phyloP scores from a whole-genome alignment of 306 rosid genomes.

The Lathyrus oleraceus region DNA sequence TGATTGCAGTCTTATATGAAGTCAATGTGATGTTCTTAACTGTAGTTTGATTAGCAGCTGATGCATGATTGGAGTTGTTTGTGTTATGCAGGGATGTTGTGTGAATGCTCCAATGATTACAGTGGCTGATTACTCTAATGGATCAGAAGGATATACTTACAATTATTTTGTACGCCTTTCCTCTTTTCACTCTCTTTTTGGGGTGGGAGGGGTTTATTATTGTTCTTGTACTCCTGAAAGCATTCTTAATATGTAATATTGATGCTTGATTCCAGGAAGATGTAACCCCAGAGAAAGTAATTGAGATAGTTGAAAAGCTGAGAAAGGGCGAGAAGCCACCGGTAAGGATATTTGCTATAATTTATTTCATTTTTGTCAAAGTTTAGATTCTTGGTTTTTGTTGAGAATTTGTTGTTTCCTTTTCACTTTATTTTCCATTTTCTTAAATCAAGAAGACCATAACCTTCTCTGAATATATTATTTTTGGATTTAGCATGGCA shows the following conservation, averaged over 20 bases:
- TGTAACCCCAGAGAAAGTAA: slow-evolving; percentile 77
- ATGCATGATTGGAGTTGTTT: slow-evolving; percentile 30
- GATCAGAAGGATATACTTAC: slow-evolving; percentile 89
- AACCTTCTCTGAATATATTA: not conserved
- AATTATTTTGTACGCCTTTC: slow-evolving; percentile 74
- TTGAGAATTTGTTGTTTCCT: not conserved
- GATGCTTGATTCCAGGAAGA: slow-evolving; percentile 74
- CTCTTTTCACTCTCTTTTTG: not conserved
- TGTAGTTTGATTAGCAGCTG: not conserved
- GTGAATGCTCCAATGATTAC: slow-evolving; percentile 99
- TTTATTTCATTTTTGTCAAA: not conserved
- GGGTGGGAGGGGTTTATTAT: not conserved
- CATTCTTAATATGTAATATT: slow-evolving; percentile 13
- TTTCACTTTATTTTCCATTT: too few species aligned
- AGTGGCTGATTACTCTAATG: slow-evolving; percentile 95
- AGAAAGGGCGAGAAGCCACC: slow-evolving; percentile 88
- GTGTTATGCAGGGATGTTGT: slow-evolving; percentile 79
- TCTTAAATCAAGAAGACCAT: too few species aligned
- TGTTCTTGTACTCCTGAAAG: not conserved
- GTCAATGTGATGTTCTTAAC: slow-evolving; percentile 6
- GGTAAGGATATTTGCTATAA: slow-evolving; percentile 53
- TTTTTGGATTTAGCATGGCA: slow-evolving; percentile 65
- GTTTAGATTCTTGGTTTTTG: slow-evolving; percentile 2
- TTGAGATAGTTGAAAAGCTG: slow-evolving; percentile 80
- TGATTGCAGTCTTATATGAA: not conserved